Evolutionary conservation across 495 filamentous ascomycete species (phyloP).

Genomic region (Xylaria sp.): DNA sequence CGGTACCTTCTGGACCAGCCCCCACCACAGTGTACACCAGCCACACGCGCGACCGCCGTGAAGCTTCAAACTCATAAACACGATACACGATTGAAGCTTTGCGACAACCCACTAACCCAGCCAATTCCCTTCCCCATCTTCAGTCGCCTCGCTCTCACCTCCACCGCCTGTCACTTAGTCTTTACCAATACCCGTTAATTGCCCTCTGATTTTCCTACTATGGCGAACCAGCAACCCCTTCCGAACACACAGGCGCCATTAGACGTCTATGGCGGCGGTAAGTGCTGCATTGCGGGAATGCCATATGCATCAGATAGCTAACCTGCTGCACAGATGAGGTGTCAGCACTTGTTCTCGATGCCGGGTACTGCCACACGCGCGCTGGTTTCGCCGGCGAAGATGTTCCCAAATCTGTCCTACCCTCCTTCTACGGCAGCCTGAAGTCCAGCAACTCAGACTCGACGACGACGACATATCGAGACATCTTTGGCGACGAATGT

Average conservation of each 20-base stretch:
- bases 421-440: conserved; percentile 78
- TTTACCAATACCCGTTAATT: neutral
- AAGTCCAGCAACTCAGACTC: conserved; percentile 54
- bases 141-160: neutral
- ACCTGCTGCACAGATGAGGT: conserved; percentile 75
- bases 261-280: conserved; percentile 84
- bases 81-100: conserved; percentile 6
- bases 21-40: neutral
- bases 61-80: conserved; percentile 8
- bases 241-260: conserved; percentile 56
- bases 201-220: conserved; percentile 2
- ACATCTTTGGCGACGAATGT: conserved; percentile 86
- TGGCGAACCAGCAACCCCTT: conserved; percentile 40
- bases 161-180: neutral
- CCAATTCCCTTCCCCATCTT: neutral
- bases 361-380: conserved; percentile 87
- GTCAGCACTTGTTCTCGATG: conserved; percentile 93
- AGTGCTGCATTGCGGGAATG: conserved; percentile 39
- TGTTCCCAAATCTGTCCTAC: conserved; percentile 89
- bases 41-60: conserved; percentile 7
- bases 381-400: conserved; percentile 98
- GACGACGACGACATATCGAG: conserved; percentile 59
- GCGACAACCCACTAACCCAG: neutral
- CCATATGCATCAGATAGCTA: conserved; percentile 30
- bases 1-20: neutral